Evolutionary conservation across 2,329 filamentous ascomycete genomes (phyloP), one percentile per base, ranked within the genome.

Genomic region (Aspergillus tanneri): DNA sequence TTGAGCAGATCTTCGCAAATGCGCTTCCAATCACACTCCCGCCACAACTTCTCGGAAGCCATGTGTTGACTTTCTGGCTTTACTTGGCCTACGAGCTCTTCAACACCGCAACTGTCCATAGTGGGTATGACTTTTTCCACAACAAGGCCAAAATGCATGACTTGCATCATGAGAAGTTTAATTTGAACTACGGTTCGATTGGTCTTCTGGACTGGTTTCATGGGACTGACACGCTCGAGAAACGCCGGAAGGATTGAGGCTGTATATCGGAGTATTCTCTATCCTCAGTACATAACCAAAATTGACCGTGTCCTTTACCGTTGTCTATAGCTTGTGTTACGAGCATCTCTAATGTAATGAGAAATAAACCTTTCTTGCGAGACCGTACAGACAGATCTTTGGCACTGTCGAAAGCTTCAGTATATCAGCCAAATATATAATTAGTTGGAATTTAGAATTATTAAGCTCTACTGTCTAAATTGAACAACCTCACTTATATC

Each of bases 1-100:
- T 77, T n/a, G 80, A 83, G 62, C 78, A 82, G 55, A 50, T 83
- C 3, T 47, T 80, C 9, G 77, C 79, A 12, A 82, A 82, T 53
- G 69, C 72, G 5, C 59, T 81, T 19, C 80, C 80, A 0, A 73
- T 82, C 3, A 69, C 68, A 1, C 60, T 81, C 24, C 78, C 78
- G 7, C 74, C 77, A 2, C 52, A 75, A 51, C 39, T 79, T 1
- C 55, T 81, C 11, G 50, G 63, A 3, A 64, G 72, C 2, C 79
- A 83, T 50, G 63, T 82, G 4, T 32, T 82, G n/a, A 79, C 78
- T 0, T 70, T 77, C 57, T 80, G 77, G 76, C 53, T 61, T 1
- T 82, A 79, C 51, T 52, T 80, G 35, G 72, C 68, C 0, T 70
- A 67, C 11, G 74, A 77, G 63, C 66, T 82, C 4, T 48, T 77